phyloP scores from a whole-genome alignment of 768 basidiomycete species.

The Austroboletus eburneus region DNA sequence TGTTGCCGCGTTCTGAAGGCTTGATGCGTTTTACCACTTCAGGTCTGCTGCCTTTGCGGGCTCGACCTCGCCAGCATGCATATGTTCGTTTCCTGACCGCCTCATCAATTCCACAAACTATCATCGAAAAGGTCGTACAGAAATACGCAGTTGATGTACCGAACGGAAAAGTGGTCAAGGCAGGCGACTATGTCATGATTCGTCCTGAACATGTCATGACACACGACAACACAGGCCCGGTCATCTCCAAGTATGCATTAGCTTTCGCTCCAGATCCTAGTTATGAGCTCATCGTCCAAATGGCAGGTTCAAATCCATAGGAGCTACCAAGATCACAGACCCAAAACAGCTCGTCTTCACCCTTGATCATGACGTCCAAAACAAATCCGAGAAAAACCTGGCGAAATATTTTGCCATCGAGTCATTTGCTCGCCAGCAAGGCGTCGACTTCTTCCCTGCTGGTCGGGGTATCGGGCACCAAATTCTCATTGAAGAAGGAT shows the following conservation, averaged over 20 bases:
- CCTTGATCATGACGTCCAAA: conserved; percentile 97
- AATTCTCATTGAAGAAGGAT: conserved; percentile 95
- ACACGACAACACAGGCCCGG: conserved; percentile 97
- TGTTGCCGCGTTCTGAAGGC: too few species aligned
- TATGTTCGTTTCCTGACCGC: conserved; percentile 29
- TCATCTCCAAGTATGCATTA: conserved; percentile 83
- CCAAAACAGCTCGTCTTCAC: conserved; percentile 90
- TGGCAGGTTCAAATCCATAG: conserved; percentile 88
- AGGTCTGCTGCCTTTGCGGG: conserved; percentile 8
- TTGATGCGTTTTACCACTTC: conserved; percentile 17
- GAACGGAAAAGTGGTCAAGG: conserved; percentile 71
- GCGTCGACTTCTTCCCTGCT: conserved; percentile 94
- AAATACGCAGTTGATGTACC: conserved; percentile 92
- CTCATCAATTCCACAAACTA: conserved; percentile 62
- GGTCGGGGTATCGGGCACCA: conserved; percentile 98
- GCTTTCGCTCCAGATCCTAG: conserved; percentile 3
- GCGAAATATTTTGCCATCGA: conserved; percentile 92
- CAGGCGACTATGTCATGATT: conserved; percentile 99
- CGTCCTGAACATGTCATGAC: conserved; percentile 98
- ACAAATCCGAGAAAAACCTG: conserved; percentile 85
- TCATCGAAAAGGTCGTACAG: conserved; percentile 97
- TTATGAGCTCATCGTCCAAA: not conserved
- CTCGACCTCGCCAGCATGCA: not conserved
- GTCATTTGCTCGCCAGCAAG: conserved; percentile 78
- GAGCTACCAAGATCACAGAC: conserved; percentile 78